phyloP scores from a whole-genome alignment of 768 basidiomycete genomes.

The Kwoniella newhampshirensis region DNA sequence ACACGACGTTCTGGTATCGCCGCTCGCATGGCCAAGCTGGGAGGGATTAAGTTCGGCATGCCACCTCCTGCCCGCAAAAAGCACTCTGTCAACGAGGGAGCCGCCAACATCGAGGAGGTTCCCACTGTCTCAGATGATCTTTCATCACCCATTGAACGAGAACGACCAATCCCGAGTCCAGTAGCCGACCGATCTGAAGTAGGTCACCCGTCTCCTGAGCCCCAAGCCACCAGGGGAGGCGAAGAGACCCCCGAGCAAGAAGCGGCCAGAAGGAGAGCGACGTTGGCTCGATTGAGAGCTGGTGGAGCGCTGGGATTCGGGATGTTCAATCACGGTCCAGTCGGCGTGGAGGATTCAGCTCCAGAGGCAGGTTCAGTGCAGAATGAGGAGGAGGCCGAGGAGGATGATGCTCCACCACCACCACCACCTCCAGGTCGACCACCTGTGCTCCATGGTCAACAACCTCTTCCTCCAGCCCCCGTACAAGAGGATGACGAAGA shows the following conservation, averaged over 20 bases:
- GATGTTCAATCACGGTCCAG: slow-evolving; percentile 55
- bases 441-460: slow-evolving; percentile 43
- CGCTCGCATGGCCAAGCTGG: slow-evolving; percentile 90
- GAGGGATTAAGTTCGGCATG: slow-evolving; percentile 77
- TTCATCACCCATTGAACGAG: slow-evolving; percentile 20
- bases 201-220: background rate
- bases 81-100: slow-evolving; percentile 16
- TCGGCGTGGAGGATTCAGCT: slow-evolving; percentile 7
- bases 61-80: slow-evolving; percentile 58
- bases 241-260: slow-evolving; percentile 55
- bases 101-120: slow-evolving; percentile 24
- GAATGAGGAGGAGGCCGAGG: slow-evolving; percentile 26
- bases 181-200: background rate
- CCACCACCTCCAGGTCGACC: slow-evolving; percentile 24
- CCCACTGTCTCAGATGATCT: slow-evolving; percentile 46
- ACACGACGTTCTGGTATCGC: slow-evolving; percentile 71
- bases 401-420: slow-evolving; percentile 38
- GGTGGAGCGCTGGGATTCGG: slow-evolving; percentile 65
- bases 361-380: slow-evolving; percentile 19
- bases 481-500: slow-evolving; percentile 19
- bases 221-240: slow-evolving; percentile 26
- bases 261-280: slow-evolving; percentile 63
- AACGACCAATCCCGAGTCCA: slow-evolving; percentile 13
- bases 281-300: slow-evolving; percentile 60
- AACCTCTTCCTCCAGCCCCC: slow-evolving; percentile 29